Evolutionary conservation across 345 rosid species (phyloP).

Genomic region (Salix arbutifolia): DNA sequence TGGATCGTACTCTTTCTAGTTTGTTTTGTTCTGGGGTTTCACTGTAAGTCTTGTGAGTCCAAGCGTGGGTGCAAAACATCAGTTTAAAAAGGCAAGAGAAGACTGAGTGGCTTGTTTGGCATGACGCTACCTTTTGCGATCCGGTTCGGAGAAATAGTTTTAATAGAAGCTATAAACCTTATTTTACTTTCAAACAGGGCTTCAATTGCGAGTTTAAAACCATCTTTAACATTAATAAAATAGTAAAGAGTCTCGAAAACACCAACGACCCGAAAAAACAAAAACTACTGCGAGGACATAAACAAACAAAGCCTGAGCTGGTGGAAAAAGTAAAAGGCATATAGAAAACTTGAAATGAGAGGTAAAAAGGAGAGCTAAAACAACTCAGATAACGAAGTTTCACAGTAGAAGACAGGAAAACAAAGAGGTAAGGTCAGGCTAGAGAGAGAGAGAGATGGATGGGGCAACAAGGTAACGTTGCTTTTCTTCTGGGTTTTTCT

Average conservation of each 20-base stretch:
- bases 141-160: too few relatives aligned
- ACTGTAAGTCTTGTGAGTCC: neutral
- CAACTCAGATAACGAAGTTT: constrained; percentile 34
- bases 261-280: too few relatives aligned
- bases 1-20: too few relatives aligned
- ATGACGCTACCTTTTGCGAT: too few relatives aligned
- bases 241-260: too few relatives aligned
- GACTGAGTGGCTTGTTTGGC: neutral
- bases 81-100: constrained; percentile 4
- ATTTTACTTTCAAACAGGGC: too few relatives aligned
- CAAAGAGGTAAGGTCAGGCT: constrained; percentile 30
- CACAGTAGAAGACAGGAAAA: constrained; percentile 36
- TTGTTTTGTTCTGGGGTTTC: neutral
- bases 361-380: constrained; percentile 12
- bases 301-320: neutral
- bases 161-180: too few relatives aligned
- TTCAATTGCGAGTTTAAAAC: too few relatives aligned
- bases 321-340: neutral
- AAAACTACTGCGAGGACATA: too few relatives aligned
- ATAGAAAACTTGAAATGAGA: constrained; percentile 13
- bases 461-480: constrained; percentile 8
- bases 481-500: constrained; percentile 21
- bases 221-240: too few relatives aligned
- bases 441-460: constrained; percentile 3
- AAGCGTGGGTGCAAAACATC: constrained; percentile 1